Percentiles rank a stretch among this genome's conserved stretches.
Evolutionary conservation across 1,284 basidiomycete species (phyloP).

Genomic region (Fomitiporia mediterranea): DNA sequence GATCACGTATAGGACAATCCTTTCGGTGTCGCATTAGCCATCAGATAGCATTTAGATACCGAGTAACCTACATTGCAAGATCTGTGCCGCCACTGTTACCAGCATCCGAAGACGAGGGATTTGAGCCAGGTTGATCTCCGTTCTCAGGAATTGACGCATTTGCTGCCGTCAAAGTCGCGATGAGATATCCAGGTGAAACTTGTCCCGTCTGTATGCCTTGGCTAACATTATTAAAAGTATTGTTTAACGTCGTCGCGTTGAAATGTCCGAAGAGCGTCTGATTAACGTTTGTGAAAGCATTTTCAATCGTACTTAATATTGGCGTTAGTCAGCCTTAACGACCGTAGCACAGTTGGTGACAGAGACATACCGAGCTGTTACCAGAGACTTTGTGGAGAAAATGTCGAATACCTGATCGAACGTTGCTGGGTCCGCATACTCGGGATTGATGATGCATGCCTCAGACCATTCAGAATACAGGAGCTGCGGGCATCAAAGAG

Average conservation of each 20-base stretch:
- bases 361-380: slow-evolving; percentile 35
- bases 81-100: slow-evolving; percentile 46
- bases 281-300: slow-evolving; percentile 37
- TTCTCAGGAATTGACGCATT: slow-evolving; percentile 47
- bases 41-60: slow-evolving; percentile 10
- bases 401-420: slow-evolving; percentile 79
- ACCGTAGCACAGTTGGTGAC: not conserved
- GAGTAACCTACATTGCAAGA: slow-evolving; percentile 59
- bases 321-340: not conserved
- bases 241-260: slow-evolving; percentile 54
- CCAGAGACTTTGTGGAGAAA: slow-evolving; percentile 57
- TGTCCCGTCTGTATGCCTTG: slow-evolving; percentile 40
- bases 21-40: slow-evolving; percentile 27
- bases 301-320: slow-evolving; percentile 8
- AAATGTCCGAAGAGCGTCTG: slow-evolving; percentile 51
- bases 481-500: too few relatives aligned
- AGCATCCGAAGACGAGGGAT: slow-evolving; percentile 11
- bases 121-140: slow-evolving; percentile 20
- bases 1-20: slow-evolving; percentile 85
- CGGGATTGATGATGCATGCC: slow-evolving; percentile 70
- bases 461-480: slow-evolving; percentile 70
- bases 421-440: slow-evolving; percentile 59
- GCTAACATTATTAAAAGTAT: slow-evolving; percentile 46
- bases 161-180: slow-evolving; percentile 61
- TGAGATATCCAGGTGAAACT: slow-evolving; percentile 51